These are phyloP conservation scores for Calocera cornea DNA, from an alignment of 768 basidiomycete species.

Conservation along the genomic window DNA sequence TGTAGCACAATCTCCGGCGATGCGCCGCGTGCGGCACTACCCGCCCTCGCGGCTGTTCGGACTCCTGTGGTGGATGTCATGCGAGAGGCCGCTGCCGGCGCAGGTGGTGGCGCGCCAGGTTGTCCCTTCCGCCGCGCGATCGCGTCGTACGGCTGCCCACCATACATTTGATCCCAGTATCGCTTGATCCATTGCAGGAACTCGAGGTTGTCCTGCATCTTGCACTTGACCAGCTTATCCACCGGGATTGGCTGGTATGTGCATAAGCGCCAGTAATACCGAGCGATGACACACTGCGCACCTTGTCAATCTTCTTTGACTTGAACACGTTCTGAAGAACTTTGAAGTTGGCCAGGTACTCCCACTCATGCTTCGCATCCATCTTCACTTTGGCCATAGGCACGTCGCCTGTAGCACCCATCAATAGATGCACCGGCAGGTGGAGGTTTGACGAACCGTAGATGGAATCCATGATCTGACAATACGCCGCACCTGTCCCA, in stretches of 20 bases:
- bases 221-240: slow-evolving; percentile 91
- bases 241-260: slow-evolving; percentile 70
- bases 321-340: slow-evolving; percentile 89
- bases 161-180: slow-evolving; percentile 88
- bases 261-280: neutral
- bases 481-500: slow-evolving; percentile 83
- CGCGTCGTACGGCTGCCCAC: slow-evolving; percentile 77
- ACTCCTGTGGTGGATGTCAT: slow-evolving; percentile 27
- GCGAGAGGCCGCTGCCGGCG: slow-evolving; percentile 36
- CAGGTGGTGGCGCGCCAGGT: slow-evolving; percentile 65
- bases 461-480: slow-evolving; percentile 89
- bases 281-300: slow-evolving; percentile 21
- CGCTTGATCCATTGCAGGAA: slow-evolving; percentile 96
- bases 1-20: slow-evolving; percentile 61
- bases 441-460: slow-evolving; percentile 44
- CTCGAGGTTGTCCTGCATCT: slow-evolving; percentile 99
- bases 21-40: slow-evolving; percentile 42
- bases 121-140: slow-evolving; percentile 67
- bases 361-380: slow-evolving; percentile 91
- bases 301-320: slow-evolving; percentile 88
- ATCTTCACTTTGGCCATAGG: slow-evolving; percentile 91
- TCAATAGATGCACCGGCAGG: neutral
- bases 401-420: slow-evolving; percentile 51
- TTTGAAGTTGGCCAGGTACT: slow-evolving; percentile 90
- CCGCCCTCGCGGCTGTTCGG: slow-evolving; percentile 23